These are phyloP conservation scores for Geranium brycei DNA, from an alignment of 345 rosid genomes.

Conservation along the genomic window DNA sequence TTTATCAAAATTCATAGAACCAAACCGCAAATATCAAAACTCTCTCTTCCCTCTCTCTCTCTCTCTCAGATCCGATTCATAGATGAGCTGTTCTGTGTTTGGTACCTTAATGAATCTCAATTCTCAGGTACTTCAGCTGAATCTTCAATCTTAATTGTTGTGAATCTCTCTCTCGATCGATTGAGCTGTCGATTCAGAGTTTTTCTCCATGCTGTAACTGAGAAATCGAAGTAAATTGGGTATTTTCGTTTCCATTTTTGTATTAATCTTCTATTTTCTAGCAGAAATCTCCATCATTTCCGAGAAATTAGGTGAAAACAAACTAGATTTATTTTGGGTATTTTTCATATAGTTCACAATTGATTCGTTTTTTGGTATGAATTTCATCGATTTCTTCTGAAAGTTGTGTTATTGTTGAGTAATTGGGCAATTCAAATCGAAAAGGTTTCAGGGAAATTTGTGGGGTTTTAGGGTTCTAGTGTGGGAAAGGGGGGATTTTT, in stretches of 20 bases:
- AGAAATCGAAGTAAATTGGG: background rate
- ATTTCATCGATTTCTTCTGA: too few species aligned
- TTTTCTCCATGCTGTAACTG: background rate
- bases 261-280: background rate
- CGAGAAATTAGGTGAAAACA: background rate
- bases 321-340: background rate
- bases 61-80: conserved; percentile 9
- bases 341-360: background rate
- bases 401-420: background rate
- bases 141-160: background rate
- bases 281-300: background rate
- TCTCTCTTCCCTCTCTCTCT: background rate
- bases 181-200: background rate
- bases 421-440: conserved; percentile 1
- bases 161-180: background rate
- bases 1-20: conserved; percentile 9
- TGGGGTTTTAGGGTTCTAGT: background rate
- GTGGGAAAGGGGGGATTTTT: background rate
- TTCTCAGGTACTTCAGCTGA: conserved; percentile 13
- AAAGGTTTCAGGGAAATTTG: conserved; percentile 1
- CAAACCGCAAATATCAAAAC: background rate
- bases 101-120: background rate
- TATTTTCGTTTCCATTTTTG: too few species aligned
- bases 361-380: background rate
- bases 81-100: background rate